Evolutionary conservation across 2,329 filamentous ascomycete species (phyloP), one percentile per base, ranked within the genome.

Genomic region (Aspergillus japonicus): DNA sequence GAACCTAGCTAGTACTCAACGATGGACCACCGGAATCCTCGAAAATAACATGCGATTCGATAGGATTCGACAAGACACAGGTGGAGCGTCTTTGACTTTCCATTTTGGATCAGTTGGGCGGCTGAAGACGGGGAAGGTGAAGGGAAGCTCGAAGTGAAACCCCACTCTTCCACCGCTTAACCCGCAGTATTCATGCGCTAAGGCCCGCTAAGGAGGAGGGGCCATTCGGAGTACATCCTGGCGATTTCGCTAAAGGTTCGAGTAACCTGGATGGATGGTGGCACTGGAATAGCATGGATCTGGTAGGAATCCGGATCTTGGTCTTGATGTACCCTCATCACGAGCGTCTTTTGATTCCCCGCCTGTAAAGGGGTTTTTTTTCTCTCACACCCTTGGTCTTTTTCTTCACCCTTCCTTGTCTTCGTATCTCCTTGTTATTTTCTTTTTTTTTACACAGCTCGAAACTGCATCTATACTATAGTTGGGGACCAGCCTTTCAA

Each of bases 211-310:
- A 19, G 16, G 39, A 33, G 39, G 52, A 54, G 52, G 52, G 52
- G 42, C 53, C 53, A 55, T 48, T 44, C 39, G 39, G 39, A 55
- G 42, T 50, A 50, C 48, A 55, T 31, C 53, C 53, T 55, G 26
- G 53, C 26, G 33, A 44, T 16, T 44, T 44, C 39, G 39, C 39
- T 44, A 19, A 19, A 44, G 5, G 39, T 44, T 44, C 16, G 6
- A 44, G 7, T 4, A 7, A 19, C 14, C 3, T 35, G 33, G 33
- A n/a, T n/a, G 16, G 16, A 44, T 44, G 39, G 24, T 48, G 42
- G 44, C 24, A 33, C 42, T 55, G 53, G 53, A 48, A 48, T 26
- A 47, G 24, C 53, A 48, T 48, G 53, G 53, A 55, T 55, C 42
- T 47, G 33, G n/a, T n/a, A 48, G 53, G 53, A 55, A 55, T 47